Evolutionary conservation across 768 basidiomycete genomes (phyloP), one percentile per base, ranked within the genome.

Genomic region (Pleurotus eryngii): DNA sequence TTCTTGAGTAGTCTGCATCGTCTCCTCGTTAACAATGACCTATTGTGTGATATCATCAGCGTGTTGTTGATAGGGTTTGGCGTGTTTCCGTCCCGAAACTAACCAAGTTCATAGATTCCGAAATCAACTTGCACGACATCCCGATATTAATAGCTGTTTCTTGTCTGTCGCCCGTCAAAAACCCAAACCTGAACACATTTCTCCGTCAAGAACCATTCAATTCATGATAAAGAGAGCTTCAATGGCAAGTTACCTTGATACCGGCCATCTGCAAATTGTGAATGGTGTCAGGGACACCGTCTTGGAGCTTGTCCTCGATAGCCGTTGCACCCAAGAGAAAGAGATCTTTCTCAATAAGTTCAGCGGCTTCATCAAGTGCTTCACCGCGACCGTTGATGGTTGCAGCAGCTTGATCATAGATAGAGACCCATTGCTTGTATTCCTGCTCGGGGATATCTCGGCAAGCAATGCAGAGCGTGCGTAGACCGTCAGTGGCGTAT

Each of bases 111-210:
- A 98, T 99, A 7, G 92, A 95, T 73, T 99, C 97, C 4, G 94
- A 93, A 50, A 99, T 98, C 65, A 99, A 72, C 60, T 94, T 83
- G 75, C 97, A 98, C 1, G 95, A 96, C 82, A 98, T 87, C 53
- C 97, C 97, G 61, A 99, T 98, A 66, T 99, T 99, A 72, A 99
- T 98, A 14, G 97, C 97, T 1, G 97, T 99, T 72, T 99, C 97
- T 74, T 99, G 97, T 62, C 97, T 79, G 70, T 99, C 97, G 1
- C 97, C 97, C 2, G 97, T 99, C 50, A 99, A 75, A 75, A 6
- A 99, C 95, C 97, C 97, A 99, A 15, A 99, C 87, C 87, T 90
- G 61, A 14, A 35, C 30, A 11, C 11, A 35, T 35, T 35, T 35
- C 30, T 11, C 30, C 30, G 30, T 35, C 4, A 35, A 8, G 11